Percentiles rank a stretch among this genome's conserved stretches.
Evolutionary conservation across 2,329 filamentous ascomycete genomes (phyloP).

Genomic region (Phaeosphaeriaceae sp.): DNA sequence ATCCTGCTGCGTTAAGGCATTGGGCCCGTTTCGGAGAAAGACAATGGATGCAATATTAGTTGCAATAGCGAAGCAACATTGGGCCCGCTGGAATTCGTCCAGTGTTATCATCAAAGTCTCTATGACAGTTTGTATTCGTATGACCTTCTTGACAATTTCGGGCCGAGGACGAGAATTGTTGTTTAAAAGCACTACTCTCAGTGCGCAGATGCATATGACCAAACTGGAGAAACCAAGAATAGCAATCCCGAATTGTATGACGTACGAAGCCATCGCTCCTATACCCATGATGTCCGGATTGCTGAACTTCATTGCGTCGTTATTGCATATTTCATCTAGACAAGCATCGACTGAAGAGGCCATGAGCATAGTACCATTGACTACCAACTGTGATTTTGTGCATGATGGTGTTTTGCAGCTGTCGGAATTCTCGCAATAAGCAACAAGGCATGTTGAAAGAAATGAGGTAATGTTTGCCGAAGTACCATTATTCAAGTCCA

Average conservation of each 20-base stretch:
- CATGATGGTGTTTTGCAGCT: not conserved
- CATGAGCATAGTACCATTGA: not conserved
- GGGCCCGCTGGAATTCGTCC: slow-evolving; percentile 7
- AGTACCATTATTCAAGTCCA: not conserved
- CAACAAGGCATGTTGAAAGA: slow-evolving; percentile 5
- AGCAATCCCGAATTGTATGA: slow-evolving; percentile 3
- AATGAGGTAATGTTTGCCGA: slow-evolving; percentile 2
- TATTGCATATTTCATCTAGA: slow-evolving; percentile 1
- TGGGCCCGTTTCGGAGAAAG: not conserved
- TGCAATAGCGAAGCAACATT: slow-evolving; percentile 9
- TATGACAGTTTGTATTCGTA: not conserved
- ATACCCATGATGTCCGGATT: slow-evolving; percentile 6
- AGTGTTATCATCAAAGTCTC: not conserved
- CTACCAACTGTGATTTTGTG: not conserved
- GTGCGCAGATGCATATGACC: too few species aligned
- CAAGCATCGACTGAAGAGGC: not conserved
- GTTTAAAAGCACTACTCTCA: too few species aligned
- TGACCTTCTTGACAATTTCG: not conserved
- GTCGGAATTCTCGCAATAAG: slow-evolving; percentile 2
- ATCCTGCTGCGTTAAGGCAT: not conserved
- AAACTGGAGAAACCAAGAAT: too few species aligned
- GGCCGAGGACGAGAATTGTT: not conserved
- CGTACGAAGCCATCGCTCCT: not conserved
- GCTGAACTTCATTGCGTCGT: not conserved
- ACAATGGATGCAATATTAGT: slow-evolving; percentile 5